phyloP scores from a whole-genome alignment of 73 alveolate species.

The Stentor coeruleus region DNA sequence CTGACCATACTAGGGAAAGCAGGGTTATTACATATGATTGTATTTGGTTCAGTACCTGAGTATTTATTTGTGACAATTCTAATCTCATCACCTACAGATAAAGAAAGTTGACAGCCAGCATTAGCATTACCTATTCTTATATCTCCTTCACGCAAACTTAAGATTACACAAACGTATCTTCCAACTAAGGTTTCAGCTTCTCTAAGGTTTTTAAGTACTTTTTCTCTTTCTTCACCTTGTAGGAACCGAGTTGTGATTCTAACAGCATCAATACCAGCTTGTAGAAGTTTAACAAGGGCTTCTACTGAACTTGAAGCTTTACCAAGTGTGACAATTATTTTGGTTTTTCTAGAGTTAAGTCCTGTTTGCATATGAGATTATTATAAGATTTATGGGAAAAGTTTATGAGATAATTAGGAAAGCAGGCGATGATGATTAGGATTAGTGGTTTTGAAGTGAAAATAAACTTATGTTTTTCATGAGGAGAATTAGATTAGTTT shows the following conservation, averaged over 20 bases:
- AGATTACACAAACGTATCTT: slow-evolving; percentile 9
- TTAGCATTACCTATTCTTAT: background rate
- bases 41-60: background rate
- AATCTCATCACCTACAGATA: background rate
- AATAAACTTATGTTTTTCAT: background rate
- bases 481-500: background rate
- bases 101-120: background rate
- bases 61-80: background rate
- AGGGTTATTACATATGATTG: background rate
- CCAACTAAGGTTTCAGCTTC: background rate
- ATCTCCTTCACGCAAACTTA: slow-evolving; percentile 20
- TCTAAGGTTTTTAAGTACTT: background rate
- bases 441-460: background rate
- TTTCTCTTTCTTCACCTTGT: background rate
- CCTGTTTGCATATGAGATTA: no score
- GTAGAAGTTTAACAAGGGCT: background rate
- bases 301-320: background rate
- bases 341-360: slow-evolving; percentile 25
- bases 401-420: no score
- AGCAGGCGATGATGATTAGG: no score
- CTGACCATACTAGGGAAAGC: background rate
- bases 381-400: no score
- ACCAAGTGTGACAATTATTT: slow-evolving; percentile 13
- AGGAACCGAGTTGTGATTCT: slow-evolving; percentile 10
- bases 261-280: slow-evolving; percentile 15